These are phyloP conservation scores for Rhizoclosmatium sp. DNA, from an alignment of 192 early-diverging fungal genomes.

Conservation along the genomic window DNA sequence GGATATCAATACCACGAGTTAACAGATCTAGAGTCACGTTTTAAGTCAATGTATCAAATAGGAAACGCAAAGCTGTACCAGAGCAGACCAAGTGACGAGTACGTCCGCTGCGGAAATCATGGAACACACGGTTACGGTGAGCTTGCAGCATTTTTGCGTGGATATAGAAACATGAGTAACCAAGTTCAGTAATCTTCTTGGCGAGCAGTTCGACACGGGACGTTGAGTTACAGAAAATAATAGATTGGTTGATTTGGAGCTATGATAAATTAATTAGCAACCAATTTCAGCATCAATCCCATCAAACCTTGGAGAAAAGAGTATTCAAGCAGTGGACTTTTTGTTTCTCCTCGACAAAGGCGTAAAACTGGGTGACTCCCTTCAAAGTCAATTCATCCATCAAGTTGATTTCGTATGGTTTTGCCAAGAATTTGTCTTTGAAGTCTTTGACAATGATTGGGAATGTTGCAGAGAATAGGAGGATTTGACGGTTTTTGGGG, in stretches of 20 bases:
- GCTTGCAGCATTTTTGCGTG: conserved; percentile 98
- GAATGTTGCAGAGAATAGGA: conserved; percentile 97
- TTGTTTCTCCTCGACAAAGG: conserved; percentile 98
- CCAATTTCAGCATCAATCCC: too few species aligned
- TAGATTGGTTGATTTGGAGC: conserved; percentile 99
- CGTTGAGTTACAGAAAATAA: conserved; percentile 99
- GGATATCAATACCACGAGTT: conserved; percentile 99
- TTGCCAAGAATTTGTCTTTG: conserved; percentile 95
- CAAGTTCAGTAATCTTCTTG: conserved; percentile 99
- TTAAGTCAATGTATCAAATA: neutral
- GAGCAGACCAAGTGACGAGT: conserved; percentile 98
- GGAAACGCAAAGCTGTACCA: conserved; percentile 48
- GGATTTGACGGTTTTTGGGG: conserved; percentile 89
- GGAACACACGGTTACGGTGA: conserved; percentile 99
- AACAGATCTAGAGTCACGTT: conserved; percentile 74
- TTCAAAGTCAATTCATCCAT: conserved; percentile 99
- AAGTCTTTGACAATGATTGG: conserved; percentile 97
- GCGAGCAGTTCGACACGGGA: conserved; percentile 98
- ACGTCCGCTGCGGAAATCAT: conserved; percentile 98
- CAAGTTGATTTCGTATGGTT: conserved; percentile 98
- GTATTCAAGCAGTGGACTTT: conserved; percentile 93
- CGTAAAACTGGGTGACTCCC: conserved; percentile 99
- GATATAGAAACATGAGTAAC: conserved; percentile 99
- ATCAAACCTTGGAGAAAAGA: conserved; percentile 73
- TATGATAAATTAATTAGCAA: conserved; percentile 26